Conservation (phyloP, 83 land plant genomes). For the Picea abies region DNA sequence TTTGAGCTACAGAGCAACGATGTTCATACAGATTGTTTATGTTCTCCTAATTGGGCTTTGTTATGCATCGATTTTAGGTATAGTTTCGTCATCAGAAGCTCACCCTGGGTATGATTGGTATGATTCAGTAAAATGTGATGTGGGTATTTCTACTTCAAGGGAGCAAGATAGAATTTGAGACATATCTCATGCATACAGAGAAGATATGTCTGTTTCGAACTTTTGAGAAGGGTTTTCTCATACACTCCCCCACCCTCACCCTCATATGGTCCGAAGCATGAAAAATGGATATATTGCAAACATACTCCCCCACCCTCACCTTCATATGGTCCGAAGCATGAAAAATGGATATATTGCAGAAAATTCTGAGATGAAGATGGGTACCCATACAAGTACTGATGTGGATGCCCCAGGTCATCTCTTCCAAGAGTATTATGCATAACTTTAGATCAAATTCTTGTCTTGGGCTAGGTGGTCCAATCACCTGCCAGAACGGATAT, state of each 20-base stretch:
- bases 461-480: no score
- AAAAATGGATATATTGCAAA: conserved; percentile 74
- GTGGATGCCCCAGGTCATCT: conserved; percentile 83
- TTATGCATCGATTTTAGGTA: no score
- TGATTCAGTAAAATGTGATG: conserved; percentile 8
- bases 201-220: conserved; percentile 53
- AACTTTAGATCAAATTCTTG: no score
- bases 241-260: no score
- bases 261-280: conserved; percentile 53
- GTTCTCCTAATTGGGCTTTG: no score
- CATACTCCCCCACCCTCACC: no score
- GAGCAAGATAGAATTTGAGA: conserved; percentile 54
- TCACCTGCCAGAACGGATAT: no score
- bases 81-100: no score
- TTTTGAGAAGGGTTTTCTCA: conserved; percentile 37
- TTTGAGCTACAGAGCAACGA: no score
- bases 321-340: conserved; percentile 54
- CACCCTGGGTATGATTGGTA: background rate
- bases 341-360: conserved; percentile 74
- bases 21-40: no score
- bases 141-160: background rate
- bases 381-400: conserved; percentile 76
- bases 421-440: conserved; percentile 53
- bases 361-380: conserved; percentile 69
- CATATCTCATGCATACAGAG: conserved; percentile 55